Percentiles rank a stretch among this genome's conserved stretches.
phyloP scores from a whole-genome alignment of 176 grass and related monocot genomes.

The Triticum dicoccoides region DNA sequence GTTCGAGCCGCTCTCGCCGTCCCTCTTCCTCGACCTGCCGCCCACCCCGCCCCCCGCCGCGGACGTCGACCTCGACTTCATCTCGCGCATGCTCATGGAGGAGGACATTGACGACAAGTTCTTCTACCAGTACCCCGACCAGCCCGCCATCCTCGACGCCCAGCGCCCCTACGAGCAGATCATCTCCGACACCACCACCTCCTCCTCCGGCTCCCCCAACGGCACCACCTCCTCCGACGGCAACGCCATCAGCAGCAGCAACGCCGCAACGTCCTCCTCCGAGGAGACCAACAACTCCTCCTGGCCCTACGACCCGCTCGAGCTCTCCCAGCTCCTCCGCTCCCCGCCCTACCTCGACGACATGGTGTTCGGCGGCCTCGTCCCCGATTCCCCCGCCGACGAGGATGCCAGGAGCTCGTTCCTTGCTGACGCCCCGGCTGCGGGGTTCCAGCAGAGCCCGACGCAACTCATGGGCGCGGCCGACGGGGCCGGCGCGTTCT shows the following conservation, averaged over 20 bases:
- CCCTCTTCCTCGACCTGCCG: not conserved
- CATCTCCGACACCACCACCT: constrained; percentile 29
- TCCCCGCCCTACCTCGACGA: constrained; percentile 19
- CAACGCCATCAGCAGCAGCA: no score
- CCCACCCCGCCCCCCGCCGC: not conserved
- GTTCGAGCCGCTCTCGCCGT: not conserved
- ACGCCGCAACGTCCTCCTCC: no score
- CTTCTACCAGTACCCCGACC: constrained; percentile 13
- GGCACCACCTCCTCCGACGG: not conserved
- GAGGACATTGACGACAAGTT: constrained; percentile 23
- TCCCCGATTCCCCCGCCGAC: not conserved
- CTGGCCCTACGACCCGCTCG: constrained; percentile 31
- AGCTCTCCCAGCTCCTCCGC: constrained; percentile 38
- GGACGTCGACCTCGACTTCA: not conserved
- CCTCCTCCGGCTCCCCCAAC: not conserved
- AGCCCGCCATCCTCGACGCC: constrained; percentile 16
- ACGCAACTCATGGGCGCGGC: not conserved
- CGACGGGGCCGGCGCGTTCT: not conserved
- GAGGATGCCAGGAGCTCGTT: not conserved
- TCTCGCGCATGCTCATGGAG: constrained; percentile 27
- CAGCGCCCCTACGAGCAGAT: constrained; percentile 40
- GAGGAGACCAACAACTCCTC: not conserved
- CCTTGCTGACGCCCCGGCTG: not conserved
- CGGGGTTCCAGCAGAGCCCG: no score
- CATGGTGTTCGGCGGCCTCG: not conserved